phyloP scores from a whole-genome alignment of 2,329 filamentous ascomycete genomes.

The Cladosporium sphaerospermum region DNA sequence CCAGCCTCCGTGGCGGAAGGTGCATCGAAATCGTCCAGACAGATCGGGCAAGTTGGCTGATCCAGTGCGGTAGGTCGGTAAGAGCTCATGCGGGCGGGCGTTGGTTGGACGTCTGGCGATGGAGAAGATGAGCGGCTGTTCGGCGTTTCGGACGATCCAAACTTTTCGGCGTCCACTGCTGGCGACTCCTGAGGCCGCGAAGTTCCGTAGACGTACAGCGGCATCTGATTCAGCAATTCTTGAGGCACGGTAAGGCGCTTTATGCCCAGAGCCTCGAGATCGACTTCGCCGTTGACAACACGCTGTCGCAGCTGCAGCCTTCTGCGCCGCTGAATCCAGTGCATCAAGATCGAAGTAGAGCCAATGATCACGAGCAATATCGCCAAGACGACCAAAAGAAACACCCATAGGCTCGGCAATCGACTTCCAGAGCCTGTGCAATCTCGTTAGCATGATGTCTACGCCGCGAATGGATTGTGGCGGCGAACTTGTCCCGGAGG shows the following conservation, averaged over 20 bases:
- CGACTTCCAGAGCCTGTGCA: slow-evolving; percentile 19
- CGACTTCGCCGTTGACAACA: slow-evolving; percentile 71
- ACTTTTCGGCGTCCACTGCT: slow-evolving; percentile 2
- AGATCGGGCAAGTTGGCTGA: slow-evolving; percentile 85
- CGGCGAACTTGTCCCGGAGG: too few species aligned
- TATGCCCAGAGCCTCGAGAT: slow-evolving; percentile 79
- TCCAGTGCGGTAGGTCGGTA: slow-evolving; percentile 40
- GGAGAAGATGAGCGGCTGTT: slow-evolving; percentile 15
- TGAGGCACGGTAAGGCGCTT: slow-evolving; percentile 72
- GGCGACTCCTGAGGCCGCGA: background rate
- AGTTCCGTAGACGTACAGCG: slow-evolving; percentile 64
- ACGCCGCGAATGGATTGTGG: background rate
- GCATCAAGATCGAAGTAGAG: slow-evolving; percentile 65
- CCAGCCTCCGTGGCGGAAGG: slow-evolving; percentile 17
- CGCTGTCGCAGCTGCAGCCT: slow-evolving; percentile 62
- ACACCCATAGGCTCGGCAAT: slow-evolving; percentile 75
- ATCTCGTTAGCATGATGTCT: background rate
- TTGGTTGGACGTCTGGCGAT: slow-evolving; percentile 4
- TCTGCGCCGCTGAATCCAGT: slow-evolving; percentile 66
- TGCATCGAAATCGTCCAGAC: slow-evolving; percentile 67
- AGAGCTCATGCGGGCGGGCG: slow-evolving; percentile 18
- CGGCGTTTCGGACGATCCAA: slow-evolving; percentile 7
- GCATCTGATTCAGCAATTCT: slow-evolving; percentile 65
- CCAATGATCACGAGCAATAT: slow-evolving; percentile 64
- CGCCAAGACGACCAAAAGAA: slow-evolving; percentile 62